Conservation (phyloP, 2,329 filamentous ascomycete species). For the Curvularia lunata region DNA sequence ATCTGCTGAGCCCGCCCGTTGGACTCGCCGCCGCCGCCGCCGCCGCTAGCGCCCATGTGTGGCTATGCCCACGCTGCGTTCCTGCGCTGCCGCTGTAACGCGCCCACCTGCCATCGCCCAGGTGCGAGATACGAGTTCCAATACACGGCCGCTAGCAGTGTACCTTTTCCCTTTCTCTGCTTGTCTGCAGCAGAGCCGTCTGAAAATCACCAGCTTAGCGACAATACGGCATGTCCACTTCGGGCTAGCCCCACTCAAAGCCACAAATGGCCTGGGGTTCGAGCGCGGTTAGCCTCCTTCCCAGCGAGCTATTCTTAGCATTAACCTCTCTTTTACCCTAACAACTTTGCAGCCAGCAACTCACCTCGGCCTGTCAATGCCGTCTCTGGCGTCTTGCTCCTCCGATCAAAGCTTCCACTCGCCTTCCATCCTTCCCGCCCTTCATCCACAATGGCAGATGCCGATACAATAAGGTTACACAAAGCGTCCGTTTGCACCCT, state of each 20-base stretch:
- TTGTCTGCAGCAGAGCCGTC: neutral
- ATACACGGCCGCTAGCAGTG: neutral
- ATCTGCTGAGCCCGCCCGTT: neutral
- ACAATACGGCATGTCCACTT: slow-evolving; percentile 24
- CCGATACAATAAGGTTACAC: neutral
- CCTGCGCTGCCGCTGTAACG: neutral
- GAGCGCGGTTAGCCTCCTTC: slow-evolving; percentile 22
- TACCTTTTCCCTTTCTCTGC: neutral
- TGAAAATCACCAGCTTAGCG: slow-evolving; percentile 38
- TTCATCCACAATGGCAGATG: neutral
- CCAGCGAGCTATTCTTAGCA: slow-evolving; percentile 40
- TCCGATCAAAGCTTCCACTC: slow-evolving; percentile 15
- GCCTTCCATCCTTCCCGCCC: neutral
- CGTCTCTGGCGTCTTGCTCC: slow-evolving; percentile 11
- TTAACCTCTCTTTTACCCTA: slow-evolving; percentile 32
- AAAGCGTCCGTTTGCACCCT: neutral
- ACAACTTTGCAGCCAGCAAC: slow-evolving; percentile 1
- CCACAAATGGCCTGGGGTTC: slow-evolving; percentile 29
- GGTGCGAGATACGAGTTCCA: neutral
- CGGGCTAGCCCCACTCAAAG: slow-evolving; percentile 29
- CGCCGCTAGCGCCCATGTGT: neutral
- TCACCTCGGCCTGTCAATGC: slow-evolving; percentile 8
- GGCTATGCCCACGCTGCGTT: neutral
- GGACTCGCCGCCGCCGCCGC: neutral
- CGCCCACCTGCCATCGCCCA: neutral